Evolutionary conservation across 257 asterid genomes (phyloP), one percentile per base, ranked within the genome.

Genomic region (Solanum dulcamara): DNA sequence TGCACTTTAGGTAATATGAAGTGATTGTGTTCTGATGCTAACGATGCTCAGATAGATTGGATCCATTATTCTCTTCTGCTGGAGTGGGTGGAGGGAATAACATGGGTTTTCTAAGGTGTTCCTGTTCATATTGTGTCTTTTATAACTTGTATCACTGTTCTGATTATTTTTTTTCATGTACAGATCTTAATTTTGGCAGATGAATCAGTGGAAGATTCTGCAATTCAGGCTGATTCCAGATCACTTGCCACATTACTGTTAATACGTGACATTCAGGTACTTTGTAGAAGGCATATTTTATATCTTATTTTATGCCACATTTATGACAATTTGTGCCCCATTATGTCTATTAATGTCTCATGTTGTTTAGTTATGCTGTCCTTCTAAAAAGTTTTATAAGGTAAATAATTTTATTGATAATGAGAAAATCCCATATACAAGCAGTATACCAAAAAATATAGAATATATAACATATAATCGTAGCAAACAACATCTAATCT

Each of bases 221-320:
- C 98, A 55, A 94, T 95, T 83, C 97, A 93, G 92, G 98, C 97
- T 79, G 98, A 95, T 91, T 95, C 98, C 44, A 93, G 98, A 90
- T 95, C 98, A 84, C 97, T 95, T 83, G 98, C 98, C 77, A 95
- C 98, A 50, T 90, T 95, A 84, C 91, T 95, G 85, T 90, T 93
- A 90, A 93, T 95, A 87, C 98, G 97, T 83, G 98, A 95, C 90
- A 95, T 95, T 88, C 98, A 93, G 98, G 98, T 93, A 90, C 84
- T 38, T 55, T 53, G 42, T 80, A 85, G 82, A 82, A 48, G 48
- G 38, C 60, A 59, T 81, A 40, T 35, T 88, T 10, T 72, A 37
- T 37, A 53, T 48, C 83, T 77, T 75, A 9, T 46, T 28, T 28
- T 15, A 18, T 77, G 83, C 62, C 40, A 26, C 83, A 77, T 62